Percentiles rank a stretch among this genome's conserved stretches.
These are phyloP conservation scores for Septoria linicola DNA, from an alignment of 2,329 filamentous ascomycete genomes.

Conservation along the genomic window DNA sequence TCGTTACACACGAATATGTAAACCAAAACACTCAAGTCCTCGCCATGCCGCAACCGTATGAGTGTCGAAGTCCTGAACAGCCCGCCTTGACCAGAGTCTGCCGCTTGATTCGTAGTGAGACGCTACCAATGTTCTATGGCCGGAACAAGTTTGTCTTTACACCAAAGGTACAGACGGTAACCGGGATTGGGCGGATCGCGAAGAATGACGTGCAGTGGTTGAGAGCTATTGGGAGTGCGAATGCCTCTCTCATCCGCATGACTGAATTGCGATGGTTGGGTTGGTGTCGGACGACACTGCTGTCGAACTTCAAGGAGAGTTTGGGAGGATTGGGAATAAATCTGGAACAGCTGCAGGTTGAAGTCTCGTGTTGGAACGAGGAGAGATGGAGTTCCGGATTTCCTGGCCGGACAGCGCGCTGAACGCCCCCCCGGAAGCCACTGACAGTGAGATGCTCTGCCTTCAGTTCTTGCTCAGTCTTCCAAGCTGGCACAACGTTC, in stretches of 20 bases:
- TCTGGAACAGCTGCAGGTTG: neutral
- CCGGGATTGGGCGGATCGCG: conserved; percentile 6
- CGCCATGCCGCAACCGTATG: conserved; percentile 1
- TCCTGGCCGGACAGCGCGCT: neutral
- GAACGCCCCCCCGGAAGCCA: too few relatives aligned
- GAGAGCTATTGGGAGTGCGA: neutral
- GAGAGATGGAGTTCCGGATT: conserved; percentile 16
- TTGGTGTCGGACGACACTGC: conserved; percentile 12
- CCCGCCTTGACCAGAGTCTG: conserved; percentile 17
- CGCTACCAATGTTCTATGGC: conserved; percentile 20
- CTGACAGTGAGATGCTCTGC: too few relatives aligned
- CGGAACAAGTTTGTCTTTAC: conserved; percentile 19
- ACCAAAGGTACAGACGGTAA: neutral
- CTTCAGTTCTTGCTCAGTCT: too few relatives aligned
- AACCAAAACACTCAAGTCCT: neutral
- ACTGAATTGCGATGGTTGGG: conserved; percentile 13
- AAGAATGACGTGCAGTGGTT: conserved; percentile 6
- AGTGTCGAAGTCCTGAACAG: conserved; percentile 13
- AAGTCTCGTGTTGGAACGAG: conserved; percentile 17
- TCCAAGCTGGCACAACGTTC: too few relatives aligned
- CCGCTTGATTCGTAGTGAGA: conserved; percentile 16
- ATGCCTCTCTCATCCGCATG: conserved; percentile 2
- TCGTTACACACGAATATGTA: conserved; percentile 14
- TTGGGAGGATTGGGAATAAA: conserved; percentile 7
- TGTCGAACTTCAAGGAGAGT: conserved; percentile 9